phyloP scores from a whole-genome alignment of 768 basidiomycete species.

The Lyophyllum shimeji region DNA sequence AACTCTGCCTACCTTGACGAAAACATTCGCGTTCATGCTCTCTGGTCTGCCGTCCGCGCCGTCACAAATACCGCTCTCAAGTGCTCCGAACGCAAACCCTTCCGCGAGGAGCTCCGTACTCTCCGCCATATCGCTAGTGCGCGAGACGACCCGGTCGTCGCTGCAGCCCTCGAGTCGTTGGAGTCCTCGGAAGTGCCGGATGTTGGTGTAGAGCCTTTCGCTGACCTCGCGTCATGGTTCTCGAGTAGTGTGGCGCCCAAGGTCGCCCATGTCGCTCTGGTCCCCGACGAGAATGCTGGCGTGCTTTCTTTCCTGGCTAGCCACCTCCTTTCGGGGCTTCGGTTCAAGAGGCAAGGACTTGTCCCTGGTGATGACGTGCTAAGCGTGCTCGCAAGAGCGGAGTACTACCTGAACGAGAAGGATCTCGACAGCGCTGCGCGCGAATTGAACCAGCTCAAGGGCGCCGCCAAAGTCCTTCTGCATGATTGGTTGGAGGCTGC shows the following conservation, averaged over 20 bases:
- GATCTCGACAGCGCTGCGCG: constrained; percentile 87
- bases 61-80: constrained; percentile 64
- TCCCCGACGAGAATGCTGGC: constrained; percentile 89
- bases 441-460: constrained; percentile 88
- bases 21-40: constrained; percentile 85
- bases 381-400: constrained; percentile 84
- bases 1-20: constrained; percentile 91
- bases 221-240: constrained; percentile 93
- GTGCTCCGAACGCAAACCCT: constrained; percentile 70
- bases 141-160: constrained; percentile 67
- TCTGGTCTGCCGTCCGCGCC: constrained; percentile 92
- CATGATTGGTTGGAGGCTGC: constrained; percentile 93
- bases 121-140: constrained; percentile 73
- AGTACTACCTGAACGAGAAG: constrained; percentile 88
- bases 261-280: constrained; percentile 85
- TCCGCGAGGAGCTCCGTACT: constrained; percentile 86
- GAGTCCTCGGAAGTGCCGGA: constrained; percentile 75
- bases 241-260: constrained; percentile 77
- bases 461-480: constrained; percentile 71
- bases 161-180: constrained; percentile 65
- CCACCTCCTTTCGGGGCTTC: constrained; percentile 68
- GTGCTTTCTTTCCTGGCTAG: constrained; percentile 85
- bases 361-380: constrained; percentile 82
- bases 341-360: constrained; percentile 79
- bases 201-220: constrained; percentile 83